Evolutionary conservation across 352 stramenopile genomes (phyloP).

Genomic region (Phytophthora agathidicida): DNA sequence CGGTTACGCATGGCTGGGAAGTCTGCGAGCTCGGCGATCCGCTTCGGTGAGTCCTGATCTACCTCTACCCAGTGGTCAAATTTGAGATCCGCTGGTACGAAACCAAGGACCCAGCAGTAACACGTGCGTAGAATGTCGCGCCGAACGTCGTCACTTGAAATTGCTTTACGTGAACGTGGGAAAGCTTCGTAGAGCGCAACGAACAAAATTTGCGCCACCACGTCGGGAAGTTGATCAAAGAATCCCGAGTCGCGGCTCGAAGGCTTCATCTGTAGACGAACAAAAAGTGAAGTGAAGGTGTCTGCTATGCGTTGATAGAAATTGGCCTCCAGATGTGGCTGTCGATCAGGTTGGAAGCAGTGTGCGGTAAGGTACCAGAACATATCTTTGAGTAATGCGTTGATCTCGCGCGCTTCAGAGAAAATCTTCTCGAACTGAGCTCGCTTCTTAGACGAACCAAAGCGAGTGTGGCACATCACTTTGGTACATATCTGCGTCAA

Average conservation of each 20-base stretch:
- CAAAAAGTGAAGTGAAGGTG: slow-evolving; percentile 70
- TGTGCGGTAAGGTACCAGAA: slow-evolving; percentile 76
- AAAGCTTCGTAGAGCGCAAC: slow-evolving; percentile 74
- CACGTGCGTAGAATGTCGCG: slow-evolving; percentile 55
- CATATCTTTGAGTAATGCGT: slow-evolving; percentile 71
- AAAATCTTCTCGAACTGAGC: slow-evolving; percentile 57
- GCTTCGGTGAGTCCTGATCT: slow-evolving; percentile 61
- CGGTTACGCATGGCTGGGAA: slow-evolving; percentile 77
- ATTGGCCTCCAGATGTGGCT: slow-evolving; percentile 41
- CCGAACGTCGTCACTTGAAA: slow-evolving; percentile 40
- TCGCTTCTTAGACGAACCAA: slow-evolving; percentile 38
- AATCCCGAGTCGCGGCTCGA: slow-evolving; percentile 55
- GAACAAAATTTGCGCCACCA: slow-evolving; percentile 70
- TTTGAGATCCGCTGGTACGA: slow-evolving; percentile 53
- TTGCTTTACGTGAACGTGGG: slow-evolving; percentile 60
- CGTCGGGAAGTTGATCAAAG: slow-evolving; percentile 60
- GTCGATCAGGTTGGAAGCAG: slow-evolving; percentile 58
- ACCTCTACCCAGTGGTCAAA: slow-evolving; percentile 64
- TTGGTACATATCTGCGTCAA: slow-evolving; percentile 54
- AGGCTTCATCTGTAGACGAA: slow-evolving; percentile 61
- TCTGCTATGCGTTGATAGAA: slow-evolving; percentile 75
- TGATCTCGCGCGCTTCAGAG: slow-evolving; percentile 41
- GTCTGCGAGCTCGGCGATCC: slow-evolving; percentile 57
- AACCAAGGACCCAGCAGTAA: slow-evolving; percentile 70
- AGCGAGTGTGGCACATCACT: slow-evolving; percentile 50